These are phyloP conservation scores for Tympanopsis confertula DNA, from an alignment of 2,329 filamentous ascomycete genomes.

Conservation along the genomic window DNA sequence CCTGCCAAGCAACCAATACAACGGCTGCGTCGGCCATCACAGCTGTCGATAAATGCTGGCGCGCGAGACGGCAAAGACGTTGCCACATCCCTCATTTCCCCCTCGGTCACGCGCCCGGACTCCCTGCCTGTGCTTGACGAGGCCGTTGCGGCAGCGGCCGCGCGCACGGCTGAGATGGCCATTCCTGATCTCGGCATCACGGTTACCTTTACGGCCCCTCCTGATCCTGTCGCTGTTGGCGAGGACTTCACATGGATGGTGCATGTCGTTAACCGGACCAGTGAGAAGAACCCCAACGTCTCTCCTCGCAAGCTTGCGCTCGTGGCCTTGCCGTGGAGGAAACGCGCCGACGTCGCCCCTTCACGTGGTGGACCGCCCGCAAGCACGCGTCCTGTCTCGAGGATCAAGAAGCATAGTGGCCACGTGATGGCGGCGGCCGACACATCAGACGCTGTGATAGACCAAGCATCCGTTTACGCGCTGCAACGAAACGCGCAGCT, in stretches of 20 bases:
- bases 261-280: slow-evolving; percentile 64
- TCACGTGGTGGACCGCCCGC: slow-evolving; percentile 32
- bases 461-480: slow-evolving; percentile 61
- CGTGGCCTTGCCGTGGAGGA: slow-evolving; percentile 53
- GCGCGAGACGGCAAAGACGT: slow-evolving; percentile 30
- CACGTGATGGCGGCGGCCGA: slow-evolving; percentile 17
- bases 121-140: slow-evolving; percentile 47
- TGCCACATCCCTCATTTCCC: slow-evolving; percentile 41
- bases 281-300: slow-evolving; percentile 19
- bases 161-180: slow-evolving; percentile 26
- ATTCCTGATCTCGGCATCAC: slow-evolving; percentile 58
- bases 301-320: slow-evolving; percentile 58
- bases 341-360: slow-evolving; percentile 39
- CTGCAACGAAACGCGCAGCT: slow-evolving; percentile 55
- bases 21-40: slow-evolving; percentile 48
- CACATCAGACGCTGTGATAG: slow-evolving; percentile 54
- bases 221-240: slow-evolving; percentile 42
- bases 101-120: slow-evolving; percentile 45
- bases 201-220: slow-evolving; percentile 60
- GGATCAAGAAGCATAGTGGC: slow-evolving; percentile 7
- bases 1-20: slow-evolving; percentile 44
- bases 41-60: slow-evolving; percentile 44
- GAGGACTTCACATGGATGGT: slow-evolving; percentile 62
- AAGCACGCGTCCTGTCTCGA: background rate
- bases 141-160: slow-evolving; percentile 21